These are phyloP conservation scores for Lithospermum erythrorhizon DNA, from an alignment of 257 asterid species.

Conservation along the genomic window DNA sequence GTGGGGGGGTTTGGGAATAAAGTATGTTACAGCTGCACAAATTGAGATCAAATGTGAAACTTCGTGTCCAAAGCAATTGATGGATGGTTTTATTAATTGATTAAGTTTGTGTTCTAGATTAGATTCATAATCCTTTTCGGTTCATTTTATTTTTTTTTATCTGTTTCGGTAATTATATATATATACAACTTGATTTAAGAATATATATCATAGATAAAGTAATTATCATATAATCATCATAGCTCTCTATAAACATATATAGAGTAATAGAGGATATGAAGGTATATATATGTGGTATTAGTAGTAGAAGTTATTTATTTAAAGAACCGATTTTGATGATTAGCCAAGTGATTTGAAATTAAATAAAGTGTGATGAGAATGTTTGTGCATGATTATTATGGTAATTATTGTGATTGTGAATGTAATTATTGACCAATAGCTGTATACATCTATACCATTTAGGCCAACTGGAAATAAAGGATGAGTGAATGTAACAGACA, in stretches of 20 bases:
- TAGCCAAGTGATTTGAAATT: slow-evolving; percentile 36
- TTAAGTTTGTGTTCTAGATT: too few relatives aligned
- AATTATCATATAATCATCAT: too few relatives aligned
- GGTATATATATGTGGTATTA: too few relatives aligned
- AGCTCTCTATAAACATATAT: too few relatives aligned
- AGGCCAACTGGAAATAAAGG: too few relatives aligned
- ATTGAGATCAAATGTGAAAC: slow-evolving; percentile 10
- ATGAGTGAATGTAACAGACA: neutral
- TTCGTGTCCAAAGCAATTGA: slow-evolving; percentile 3
- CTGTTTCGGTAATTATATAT: too few relatives aligned
- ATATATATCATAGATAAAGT: too few relatives aligned
- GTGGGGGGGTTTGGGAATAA: slow-evolving; percentile 21
- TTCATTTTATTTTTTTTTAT: too few relatives aligned
- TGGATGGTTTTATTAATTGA: too few relatives aligned
- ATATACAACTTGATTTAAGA: too few relatives aligned
- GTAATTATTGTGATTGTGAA: slow-evolving; percentile 18
- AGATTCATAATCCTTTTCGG: too few relatives aligned
- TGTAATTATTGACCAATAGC: slow-evolving; percentile 14
- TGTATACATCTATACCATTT: slow-evolving; percentile 16
- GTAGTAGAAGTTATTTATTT: slow-evolving; percentile 4
- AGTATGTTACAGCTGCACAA: slow-evolving; percentile 15
- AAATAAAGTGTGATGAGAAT: slow-evolving; percentile 12
- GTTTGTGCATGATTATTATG: slow-evolving; percentile 19
- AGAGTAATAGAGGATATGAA: too few relatives aligned
- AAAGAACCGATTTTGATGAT: slow-evolving; percentile 14